These are phyloP conservation scores for Talaromyces nanjingensis DNA, from an alignment of 495 filamentous ascomycete genomes.

Conservation along the genomic window DNA sequence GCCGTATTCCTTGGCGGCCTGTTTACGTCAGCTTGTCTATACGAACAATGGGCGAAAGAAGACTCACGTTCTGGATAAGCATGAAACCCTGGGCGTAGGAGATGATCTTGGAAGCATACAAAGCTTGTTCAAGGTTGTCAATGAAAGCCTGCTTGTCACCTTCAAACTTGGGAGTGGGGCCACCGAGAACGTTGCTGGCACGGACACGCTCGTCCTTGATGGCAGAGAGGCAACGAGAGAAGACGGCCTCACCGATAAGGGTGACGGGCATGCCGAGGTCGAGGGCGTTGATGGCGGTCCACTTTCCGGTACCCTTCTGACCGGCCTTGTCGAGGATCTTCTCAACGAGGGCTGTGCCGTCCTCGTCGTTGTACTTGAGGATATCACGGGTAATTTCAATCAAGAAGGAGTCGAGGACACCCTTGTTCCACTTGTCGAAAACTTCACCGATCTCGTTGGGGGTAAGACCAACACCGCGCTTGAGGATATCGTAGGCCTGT, in stretches of 20 bases:
- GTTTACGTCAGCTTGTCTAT: conserved; percentile 6
- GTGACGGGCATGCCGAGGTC: conserved; percentile 99
- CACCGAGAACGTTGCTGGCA: conserved; percentile 70
- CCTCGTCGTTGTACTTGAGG: conserved; percentile 93
- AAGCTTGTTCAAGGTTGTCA: conserved; percentile 93
- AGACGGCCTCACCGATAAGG: conserved; percentile 93
- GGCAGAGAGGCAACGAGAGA: conserved; percentile 86
- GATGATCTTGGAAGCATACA: conserved; percentile 99
- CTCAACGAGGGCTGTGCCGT: conserved; percentile 83
- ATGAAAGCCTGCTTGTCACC: conserved; percentile 91
- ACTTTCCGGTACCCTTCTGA: conserved; percentile 99
- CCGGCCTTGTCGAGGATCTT: conserved; percentile 98
- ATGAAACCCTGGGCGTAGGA: conserved; percentile 99
- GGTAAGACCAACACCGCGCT: conserved; percentile 80
- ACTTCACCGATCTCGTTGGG: conserved; percentile 93
- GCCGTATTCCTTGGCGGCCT: conserved; percentile 88
- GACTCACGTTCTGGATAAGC: conserved; percentile 93
- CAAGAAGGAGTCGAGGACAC: conserved; percentile 97
- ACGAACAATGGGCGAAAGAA: neutral
- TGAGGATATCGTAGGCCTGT: conserved; percentile 98
- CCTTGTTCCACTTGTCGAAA: conserved; percentile 94
- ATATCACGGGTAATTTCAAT: conserved; percentile 99
- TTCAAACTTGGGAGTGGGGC: conserved; percentile 70
- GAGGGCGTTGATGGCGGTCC: conserved; percentile 98
- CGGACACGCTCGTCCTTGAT: conserved; percentile 89